A percentile compares a stretch with the other conserved stretches of the same genome.
These are phyloP conservation scores for Moelleriella libera DNA, from an alignment of 2,329 filamentous ascomycete species.

Conservation along the genomic window DNA sequence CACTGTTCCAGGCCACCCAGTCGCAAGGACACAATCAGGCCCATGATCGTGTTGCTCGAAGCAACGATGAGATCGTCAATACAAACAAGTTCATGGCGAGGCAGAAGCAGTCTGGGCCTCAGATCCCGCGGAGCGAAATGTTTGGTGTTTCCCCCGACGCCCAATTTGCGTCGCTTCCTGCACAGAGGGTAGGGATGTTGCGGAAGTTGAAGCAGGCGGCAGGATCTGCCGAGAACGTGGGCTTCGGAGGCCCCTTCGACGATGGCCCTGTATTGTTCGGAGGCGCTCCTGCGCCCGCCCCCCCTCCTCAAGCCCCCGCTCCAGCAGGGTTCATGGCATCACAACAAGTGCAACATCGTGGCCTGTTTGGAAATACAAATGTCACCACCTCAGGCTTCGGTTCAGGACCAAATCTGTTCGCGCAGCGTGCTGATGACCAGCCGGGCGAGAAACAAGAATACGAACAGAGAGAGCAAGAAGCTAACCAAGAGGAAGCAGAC, in stretches of 20 bases:
- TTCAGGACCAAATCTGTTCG: background rate
- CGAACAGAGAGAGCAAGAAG: background rate
- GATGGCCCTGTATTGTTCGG: too few relatives aligned
- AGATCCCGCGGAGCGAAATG: constrained; percentile 3
- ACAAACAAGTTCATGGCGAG: constrained; percentile 14
- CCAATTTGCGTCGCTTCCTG: background rate
- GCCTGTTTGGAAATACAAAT: too few relatives aligned
- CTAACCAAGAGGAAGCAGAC: background rate
- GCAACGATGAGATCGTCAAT: constrained; percentile 21
- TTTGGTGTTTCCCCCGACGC: constrained; percentile 2
- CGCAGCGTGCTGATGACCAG: background rate
- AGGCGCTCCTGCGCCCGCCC: too few relatives aligned
- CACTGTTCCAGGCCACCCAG: constrained; percentile 19
- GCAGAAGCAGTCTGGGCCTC: constrained; percentile 7
- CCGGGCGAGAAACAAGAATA: background rate
- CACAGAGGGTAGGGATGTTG: background rate
- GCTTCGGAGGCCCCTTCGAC: background rate
- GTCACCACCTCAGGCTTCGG: background rate
- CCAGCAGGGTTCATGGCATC: too few relatives aligned
- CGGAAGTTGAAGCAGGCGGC: background rate
- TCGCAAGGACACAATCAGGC: constrained; percentile 7
- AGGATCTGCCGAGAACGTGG: too few relatives aligned
- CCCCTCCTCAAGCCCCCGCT: background rate
- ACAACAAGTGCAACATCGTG: too few relatives aligned
- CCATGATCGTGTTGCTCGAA: constrained; percentile 16